Evolutionary conservation across 495 filamentous ascomycete species (phyloP).

Genomic region (Aspergillus sparsus): DNA sequence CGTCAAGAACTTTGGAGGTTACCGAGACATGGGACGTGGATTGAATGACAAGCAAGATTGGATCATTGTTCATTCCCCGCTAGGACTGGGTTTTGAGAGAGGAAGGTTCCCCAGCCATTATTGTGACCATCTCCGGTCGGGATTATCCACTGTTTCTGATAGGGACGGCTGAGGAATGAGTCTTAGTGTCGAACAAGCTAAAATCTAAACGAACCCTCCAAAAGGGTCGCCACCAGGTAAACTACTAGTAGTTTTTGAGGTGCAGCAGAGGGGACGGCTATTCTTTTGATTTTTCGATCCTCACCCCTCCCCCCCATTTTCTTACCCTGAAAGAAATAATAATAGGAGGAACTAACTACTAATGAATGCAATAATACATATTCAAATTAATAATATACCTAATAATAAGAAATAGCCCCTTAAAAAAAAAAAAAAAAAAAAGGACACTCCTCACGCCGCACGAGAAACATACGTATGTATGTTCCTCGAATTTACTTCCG

Average conservation of each 20-base stretch:
- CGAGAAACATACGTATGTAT: conserved; percentile 11
- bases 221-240: conserved; percentile 20
- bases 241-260: neutral
- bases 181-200: conserved; percentile 15
- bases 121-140: neutral
- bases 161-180: conserved; percentile 22
- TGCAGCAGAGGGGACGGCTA: neutral
- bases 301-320: neutral
- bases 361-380: conserved; percentile 1
- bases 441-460: conserved; percentile 15
- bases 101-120: neutral
- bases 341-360: neutral
- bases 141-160: conserved; percentile 11
- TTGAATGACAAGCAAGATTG: neutral
- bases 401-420: conserved; percentile 1
- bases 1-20: conserved; percentile 2
- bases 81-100: conserved; percentile 4
- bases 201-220: conserved; percentile 17
- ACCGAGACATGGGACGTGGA: conserved; percentile 4
- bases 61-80: conserved; percentile 7
- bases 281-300: neutral
- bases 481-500: neutral
- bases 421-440: neutral
- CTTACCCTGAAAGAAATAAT: neutral
- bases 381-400: neutral